Base-by-base conservation (phyloP, 1,284 basidiomycete species). In the Pholiota adiposa region DNA sequence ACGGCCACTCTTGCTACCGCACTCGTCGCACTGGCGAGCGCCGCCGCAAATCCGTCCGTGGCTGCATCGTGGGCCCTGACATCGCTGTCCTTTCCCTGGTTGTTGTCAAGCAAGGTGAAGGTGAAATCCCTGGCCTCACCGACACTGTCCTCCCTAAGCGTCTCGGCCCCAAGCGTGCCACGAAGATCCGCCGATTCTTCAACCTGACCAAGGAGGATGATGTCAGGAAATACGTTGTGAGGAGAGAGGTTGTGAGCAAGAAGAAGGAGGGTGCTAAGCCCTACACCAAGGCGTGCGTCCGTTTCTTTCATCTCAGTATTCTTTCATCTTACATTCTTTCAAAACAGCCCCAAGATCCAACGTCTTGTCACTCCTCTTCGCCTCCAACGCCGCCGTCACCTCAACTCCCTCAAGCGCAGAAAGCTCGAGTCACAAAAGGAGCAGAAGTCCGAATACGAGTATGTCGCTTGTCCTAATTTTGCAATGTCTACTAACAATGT, bases 1-100 rank as follows among this genome's bases (percentile, higher is more conserved):
- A 96, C 77, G 96, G 96, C 64, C 95, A 98, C 88, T 97, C 96
- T 38, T 98, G 97, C 88, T 98, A 95, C 88, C 94, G 97, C 72
- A 78, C 84, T 69, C 94, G 96, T 75, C 93, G 96, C 75, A 81
- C 84, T 59, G 97, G 97, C 76, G 96, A 99, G 84, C 94, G 97
- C 81, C 96, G 93, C 85, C 93, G 97, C 86, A 98, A 98, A 84
- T 97, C 95, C 69, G 94, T 99, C 67, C 93, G 96, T 65, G 97
- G 97, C 56, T 98, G 96, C 87, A 98, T 97, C 77, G 94, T 98
- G 75, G 95, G 92, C 69, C 85, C 94, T 72, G 97, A 99, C 78
- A 98, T 98, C 69, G 92, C 95, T 66, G 97, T 97, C 66, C 89
- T 98, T 69, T 92, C 94, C 64, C 82, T 97, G 69, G 91, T 97